Evolutionary conservation across 1,284 basidiomycete genomes (phyloP), one percentile per base, ranked within the genome.

Genomic region (Trichosporon asahii): DNA sequence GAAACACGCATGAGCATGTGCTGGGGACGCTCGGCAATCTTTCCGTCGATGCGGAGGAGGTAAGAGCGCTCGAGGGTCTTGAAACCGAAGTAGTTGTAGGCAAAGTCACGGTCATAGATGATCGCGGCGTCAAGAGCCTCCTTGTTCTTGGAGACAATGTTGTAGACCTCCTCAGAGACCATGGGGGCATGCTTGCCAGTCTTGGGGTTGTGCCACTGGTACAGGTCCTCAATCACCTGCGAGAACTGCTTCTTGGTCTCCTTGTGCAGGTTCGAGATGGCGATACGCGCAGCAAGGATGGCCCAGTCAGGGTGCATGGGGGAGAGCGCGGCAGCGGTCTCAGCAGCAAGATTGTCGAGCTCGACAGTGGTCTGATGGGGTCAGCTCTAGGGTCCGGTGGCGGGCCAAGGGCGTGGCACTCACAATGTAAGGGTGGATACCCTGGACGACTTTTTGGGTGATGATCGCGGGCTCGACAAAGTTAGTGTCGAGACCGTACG

Each of bases 1-100:
- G 96, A 93, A 68, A 99, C 97, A 85, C 96, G 95, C 97, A 99
- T 99, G 80, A 99, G 91, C 90, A 99, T 94, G 85, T 99, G 97
- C 81, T 99, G 96, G 37, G 97, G 97, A 66, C 97, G 90, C 85
- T 99, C 97, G 64, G 95, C 96, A 64, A 97, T 93, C 78, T 93
- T 93, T 69, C 94, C 94, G 82, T 98, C 89, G 85, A 98, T 91
- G 72, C 94, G 90, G 65, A 99, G 90, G 8, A 99, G 89, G 84
- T 99, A 99, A 3, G 96, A 98, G 46, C 97, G 91, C 85, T 99
- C 97, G 37, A 99, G 90, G 0, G 97, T 99, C 85, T 99, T 99
- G 89, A 99, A 99, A 29, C 96, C 96, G 79, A 99, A 99, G 77
- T 86, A 96, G 84, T 95, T 95, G 86, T 98, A 98, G 83, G 90